phyloP scores from a whole-genome alignment of 2,329 filamentous ascomycete species.

The Epichloe hybrida region DNA sequence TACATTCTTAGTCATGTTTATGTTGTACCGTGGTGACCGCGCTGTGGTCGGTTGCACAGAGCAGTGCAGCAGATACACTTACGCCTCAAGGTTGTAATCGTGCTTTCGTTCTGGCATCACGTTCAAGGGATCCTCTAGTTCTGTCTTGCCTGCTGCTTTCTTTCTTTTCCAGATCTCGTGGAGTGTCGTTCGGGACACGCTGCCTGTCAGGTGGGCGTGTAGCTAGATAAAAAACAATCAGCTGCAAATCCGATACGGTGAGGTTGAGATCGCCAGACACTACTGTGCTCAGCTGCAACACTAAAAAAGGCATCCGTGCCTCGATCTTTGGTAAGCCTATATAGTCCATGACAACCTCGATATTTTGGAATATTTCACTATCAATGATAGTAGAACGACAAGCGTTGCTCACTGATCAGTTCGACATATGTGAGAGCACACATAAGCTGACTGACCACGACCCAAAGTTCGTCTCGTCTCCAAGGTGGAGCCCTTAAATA shows the following conservation, averaged over 20 bases:
- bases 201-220: constrained; percentile 69
- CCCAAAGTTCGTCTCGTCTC: no score
- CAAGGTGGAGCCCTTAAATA: no score
- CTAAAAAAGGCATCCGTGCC: constrained; percentile 20
- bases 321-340: constrained; percentile 41
- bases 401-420: no score
- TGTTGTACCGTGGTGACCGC: not conserved
- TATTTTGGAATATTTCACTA: not conserved
- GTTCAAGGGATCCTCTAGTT: constrained; percentile 52
- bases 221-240: constrained; percentile 33
- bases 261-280: not conserved
- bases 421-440: no score
- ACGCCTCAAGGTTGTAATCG: constrained; percentile 58
- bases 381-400: no score
- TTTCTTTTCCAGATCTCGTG: constrained; percentile 60
- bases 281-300: not conserved
- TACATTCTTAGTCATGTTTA: not conserved
- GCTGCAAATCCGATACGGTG: not conserved
- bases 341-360: constrained; percentile 25
- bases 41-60: no score
- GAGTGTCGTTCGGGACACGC: constrained; percentile 58
- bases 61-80: constrained; percentile 15
- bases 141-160: constrained; percentile 35
- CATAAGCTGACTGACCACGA: no score
- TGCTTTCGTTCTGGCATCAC: constrained; percentile 59